Conservation (phyloP, 2,329 filamentous ascomycete species). For the Penicillium sp. region DNA sequence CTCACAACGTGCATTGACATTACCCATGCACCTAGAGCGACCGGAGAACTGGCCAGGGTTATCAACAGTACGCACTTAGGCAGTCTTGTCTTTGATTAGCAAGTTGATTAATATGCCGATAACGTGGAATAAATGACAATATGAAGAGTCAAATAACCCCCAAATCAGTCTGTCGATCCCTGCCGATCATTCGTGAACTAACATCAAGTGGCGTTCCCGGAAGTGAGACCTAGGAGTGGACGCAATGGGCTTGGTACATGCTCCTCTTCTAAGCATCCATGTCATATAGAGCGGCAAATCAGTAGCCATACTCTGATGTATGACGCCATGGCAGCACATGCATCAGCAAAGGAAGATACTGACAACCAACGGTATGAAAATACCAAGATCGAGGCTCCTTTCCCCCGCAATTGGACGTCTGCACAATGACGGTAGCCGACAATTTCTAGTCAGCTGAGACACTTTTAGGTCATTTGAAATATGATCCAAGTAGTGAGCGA, state of each 20-base stretch:
- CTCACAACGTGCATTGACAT: neutral
- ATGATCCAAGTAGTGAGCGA: conserved; percentile 1
- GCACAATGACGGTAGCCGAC: conserved; percentile 18
- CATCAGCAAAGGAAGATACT: neutral
- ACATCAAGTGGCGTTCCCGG: neutral
- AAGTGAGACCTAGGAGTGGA: neutral
- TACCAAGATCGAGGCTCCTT: neutral
- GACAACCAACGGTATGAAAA: neutral
- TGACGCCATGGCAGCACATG: neutral
- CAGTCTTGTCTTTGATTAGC: neutral
- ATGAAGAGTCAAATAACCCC: too few relatives aligned
- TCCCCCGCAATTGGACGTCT: conserved; percentile 10
- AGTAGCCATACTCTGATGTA: neutral
- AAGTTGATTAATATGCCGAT: neutral
- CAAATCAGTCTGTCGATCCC: neutral
- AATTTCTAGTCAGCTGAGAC: conserved; percentile 15
- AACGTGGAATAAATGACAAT: neutral
- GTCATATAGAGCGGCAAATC: neutral
- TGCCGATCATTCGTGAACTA: neutral
- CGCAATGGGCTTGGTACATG: neutral
- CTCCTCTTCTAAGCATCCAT: neutral
- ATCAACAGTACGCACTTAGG: too few relatives aligned
- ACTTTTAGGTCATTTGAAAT: neutral
- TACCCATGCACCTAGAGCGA: neutral
- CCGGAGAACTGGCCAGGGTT: neutral